Evolutionary conservation across 495 filamentous ascomycete species (phyloP).

Genomic region (Penicillium atrosanguineum): DNA sequence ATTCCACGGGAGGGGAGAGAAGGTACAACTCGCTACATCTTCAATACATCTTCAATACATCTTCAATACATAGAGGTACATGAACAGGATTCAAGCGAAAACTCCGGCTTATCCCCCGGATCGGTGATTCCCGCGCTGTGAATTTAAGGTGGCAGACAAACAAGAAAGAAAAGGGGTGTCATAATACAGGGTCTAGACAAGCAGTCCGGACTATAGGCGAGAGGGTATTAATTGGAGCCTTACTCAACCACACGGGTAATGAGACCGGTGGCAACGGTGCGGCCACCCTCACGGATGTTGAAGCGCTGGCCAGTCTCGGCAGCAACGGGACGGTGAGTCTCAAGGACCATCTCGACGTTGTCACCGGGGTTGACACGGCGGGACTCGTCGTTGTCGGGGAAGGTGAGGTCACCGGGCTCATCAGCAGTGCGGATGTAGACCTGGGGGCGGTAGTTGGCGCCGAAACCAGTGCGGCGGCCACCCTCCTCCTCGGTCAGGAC

Average conservation of each 20-base stretch:
- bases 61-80: slow-evolving; percentile 48
- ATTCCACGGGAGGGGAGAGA: slow-evolving; percentile 30
- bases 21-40: slow-evolving; percentile 39
- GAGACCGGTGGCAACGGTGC: slow-evolving; percentile 89
- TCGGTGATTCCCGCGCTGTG: slow-evolving; percentile 40
- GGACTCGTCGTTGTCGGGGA: slow-evolving; percentile 73
- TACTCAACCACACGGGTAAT: slow-evolving; percentile 73
- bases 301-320: slow-evolving; percentile 87
- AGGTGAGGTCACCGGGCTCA: slow-evolving; percentile 75
- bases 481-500: slow-evolving; percentile 96
- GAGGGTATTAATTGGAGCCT: not conserved
- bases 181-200: slow-evolving; percentile 34
- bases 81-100: slow-evolving; percentile 39
- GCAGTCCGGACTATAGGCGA: slow-evolving; percentile 4
- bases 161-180: slow-evolving; percentile 31
- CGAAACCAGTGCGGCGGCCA: slow-evolving; percentile 91
- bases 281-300: slow-evolving; percentile 94
- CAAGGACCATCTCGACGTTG: slow-evolving; percentile 93
- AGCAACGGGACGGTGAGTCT: slow-evolving; percentile 76
- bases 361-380: slow-evolving; percentile 95
- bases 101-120: slow-evolving; percentile 37
- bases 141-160: slow-evolving; percentile 31
- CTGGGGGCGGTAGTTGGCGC: slow-evolving; percentile 91
- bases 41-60: slow-evolving; percentile 48
- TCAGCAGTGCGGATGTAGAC: slow-evolving; percentile 93